Conservation (phyloP, 345 rosid species). For the Lagerstroemia speciosa region DNA sequence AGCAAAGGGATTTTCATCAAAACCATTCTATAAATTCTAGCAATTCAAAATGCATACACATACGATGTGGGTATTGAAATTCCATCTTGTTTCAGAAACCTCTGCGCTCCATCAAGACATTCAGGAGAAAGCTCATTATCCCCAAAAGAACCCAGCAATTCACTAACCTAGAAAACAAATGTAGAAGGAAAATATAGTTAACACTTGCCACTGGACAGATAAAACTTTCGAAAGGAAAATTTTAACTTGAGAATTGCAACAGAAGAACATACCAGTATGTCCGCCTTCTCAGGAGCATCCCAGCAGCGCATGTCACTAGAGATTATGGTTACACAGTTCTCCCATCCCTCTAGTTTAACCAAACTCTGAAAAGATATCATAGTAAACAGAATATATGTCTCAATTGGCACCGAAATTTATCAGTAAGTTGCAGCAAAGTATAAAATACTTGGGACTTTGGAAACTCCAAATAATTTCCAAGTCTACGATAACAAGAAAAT, state of each 20-base stretch:
- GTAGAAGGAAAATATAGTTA: slow-evolving; percentile 9
- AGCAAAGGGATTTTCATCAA: neutral
- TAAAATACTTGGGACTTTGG: neutral
- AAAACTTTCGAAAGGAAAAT: too few species aligned
- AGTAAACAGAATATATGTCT: neutral
- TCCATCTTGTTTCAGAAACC: slow-evolving; percentile 84
- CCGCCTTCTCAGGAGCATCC: slow-evolving; percentile 95
- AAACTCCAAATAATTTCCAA: neutral
- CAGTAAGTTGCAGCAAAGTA: neutral
- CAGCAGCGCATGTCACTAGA: slow-evolving; percentile 95
- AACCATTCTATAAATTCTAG: neutral
- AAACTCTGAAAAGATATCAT: slow-evolving; percentile 42
- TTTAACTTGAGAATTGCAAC: too few species aligned
- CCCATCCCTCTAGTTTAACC: slow-evolving; percentile 94
- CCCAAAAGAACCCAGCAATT: slow-evolving; percentile 92
- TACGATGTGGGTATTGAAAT: slow-evolving; percentile 97
- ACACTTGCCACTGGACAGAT: neutral
- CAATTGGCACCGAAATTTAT: neutral
- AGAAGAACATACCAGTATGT: slow-evolving; percentile 55
- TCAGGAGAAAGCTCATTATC: slow-evolving; percentile 99
- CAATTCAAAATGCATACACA: slow-evolving; percentile 20
- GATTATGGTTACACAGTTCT: slow-evolving; percentile 65
- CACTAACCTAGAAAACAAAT: slow-evolving; percentile 64
- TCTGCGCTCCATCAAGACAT: slow-evolving; percentile 99
- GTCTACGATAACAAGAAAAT: neutral